phyloP scores from a whole-genome alignment of 1,284 basidiomycete genomes.

The Ceratobasidium theobromae region DNA sequence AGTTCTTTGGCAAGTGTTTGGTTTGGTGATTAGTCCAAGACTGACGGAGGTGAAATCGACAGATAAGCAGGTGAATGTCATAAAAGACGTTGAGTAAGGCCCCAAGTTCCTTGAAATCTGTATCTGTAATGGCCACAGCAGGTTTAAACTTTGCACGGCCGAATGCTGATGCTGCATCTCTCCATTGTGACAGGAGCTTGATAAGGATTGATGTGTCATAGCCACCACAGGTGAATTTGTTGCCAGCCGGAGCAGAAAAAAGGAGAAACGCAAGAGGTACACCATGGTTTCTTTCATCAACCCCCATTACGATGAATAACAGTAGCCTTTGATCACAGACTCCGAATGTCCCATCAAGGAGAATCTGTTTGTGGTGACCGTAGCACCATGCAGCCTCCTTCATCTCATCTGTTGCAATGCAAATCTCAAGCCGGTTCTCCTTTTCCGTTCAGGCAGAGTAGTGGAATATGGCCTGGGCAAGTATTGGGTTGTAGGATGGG shows the following conservation, averaged over 20 bases:
- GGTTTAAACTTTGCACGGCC: conserved; percentile 38
- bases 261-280: conserved; percentile 45
- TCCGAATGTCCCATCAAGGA: conserved; percentile 49
- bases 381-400: conserved; percentile 44
- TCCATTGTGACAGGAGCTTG: conserved; percentile 42
- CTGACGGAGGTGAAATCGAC: conserved; percentile 48
- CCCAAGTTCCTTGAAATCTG: conserved; percentile 44
- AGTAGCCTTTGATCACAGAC: conserved; percentile 43
- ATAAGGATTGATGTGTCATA: conserved; percentile 44
- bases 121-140: conserved; percentile 46
- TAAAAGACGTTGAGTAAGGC: conserved; percentile 43
- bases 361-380: conserved; percentile 42
- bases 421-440: conserved; percentile 40
- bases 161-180: background rate
- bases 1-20: background rate
- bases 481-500: conserved; percentile 37
- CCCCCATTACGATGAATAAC: conserved; percentile 45
- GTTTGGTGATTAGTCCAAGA: conserved; percentile 45
- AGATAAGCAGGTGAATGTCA: conserved; percentile 44
- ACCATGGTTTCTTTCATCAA: conserved; percentile 41
- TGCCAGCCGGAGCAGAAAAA: conserved; percentile 46
- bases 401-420: conserved; percentile 45
- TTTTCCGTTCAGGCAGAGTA: conserved; percentile 37
- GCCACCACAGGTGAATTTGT: conserved; percentile 42
- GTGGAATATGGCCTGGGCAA: conserved; percentile 40